phyloP scores from a whole-genome alignment of 2,329 filamentous ascomycete genomes.

The Cladosporium sp. region DNA sequence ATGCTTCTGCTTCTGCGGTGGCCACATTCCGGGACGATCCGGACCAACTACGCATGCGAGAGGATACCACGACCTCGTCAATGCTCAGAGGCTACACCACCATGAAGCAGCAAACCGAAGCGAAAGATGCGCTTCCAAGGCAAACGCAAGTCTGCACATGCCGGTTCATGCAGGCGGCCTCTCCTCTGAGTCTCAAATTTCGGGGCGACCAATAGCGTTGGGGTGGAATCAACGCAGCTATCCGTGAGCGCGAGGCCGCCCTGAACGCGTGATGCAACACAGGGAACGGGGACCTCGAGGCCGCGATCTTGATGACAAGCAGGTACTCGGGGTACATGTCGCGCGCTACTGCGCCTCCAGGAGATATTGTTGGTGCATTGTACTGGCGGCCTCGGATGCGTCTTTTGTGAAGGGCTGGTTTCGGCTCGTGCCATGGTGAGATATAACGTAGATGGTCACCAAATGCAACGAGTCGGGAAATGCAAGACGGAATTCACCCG shows the following conservation, averaged over 20 bases:
- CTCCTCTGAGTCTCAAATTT: neutral
- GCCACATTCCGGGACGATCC: neutral
- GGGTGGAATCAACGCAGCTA: neutral
- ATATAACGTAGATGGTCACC: too few relatives aligned
- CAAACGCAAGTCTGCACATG: neutral
- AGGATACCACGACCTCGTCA: neutral
- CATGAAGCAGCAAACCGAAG: conserved; percentile 4
- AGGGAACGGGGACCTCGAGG: neutral
- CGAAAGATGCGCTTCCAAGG: conserved; percentile 2
- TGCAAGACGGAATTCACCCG: too few relatives aligned
- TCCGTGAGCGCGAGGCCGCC: neutral
- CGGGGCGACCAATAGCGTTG: neutral
- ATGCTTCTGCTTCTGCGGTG: neutral
- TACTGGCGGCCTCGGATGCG: too few relatives aligned
- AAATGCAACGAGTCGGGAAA: too few relatives aligned
- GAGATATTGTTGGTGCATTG: neutral
- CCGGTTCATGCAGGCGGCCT: conserved; percentile 11
- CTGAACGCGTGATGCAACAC: neutral
- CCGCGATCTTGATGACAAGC: neutral
- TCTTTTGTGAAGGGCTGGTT: too few relatives aligned
- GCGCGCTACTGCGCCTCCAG: neutral
- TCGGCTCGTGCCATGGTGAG: too few relatives aligned
- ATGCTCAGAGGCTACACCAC: neutral
- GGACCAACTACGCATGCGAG: neutral
- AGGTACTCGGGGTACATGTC: neutral